Evolutionary conservation across 805 yeast genomes (phyloP).

Genomic region (Schwanniomyces yamadae): DNA sequence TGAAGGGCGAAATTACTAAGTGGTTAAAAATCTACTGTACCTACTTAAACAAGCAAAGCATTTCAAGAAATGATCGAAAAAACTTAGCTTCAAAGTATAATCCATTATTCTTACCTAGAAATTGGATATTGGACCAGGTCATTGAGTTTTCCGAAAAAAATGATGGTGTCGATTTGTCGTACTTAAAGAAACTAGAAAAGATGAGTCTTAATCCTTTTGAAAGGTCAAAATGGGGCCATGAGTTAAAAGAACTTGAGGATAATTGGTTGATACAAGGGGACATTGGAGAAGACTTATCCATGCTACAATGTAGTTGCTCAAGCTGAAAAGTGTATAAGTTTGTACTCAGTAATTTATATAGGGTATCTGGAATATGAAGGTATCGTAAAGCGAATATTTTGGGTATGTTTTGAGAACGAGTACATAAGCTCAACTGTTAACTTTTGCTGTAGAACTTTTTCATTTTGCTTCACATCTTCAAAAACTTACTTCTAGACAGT

Average conservation of each 20-base stretch:
- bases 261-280: conserved; percentile 54
- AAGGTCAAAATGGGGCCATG: conserved; percentile 63
- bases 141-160: conserved; percentile 56
- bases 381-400: neutral
- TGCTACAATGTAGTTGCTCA: conserved; percentile 77
- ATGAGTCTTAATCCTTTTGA: conserved; percentile 82
- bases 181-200: conserved; percentile 58
- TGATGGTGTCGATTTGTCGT: conserved; percentile 45
- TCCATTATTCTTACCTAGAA: conserved; percentile 80
- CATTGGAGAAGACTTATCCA: conserved; percentile 51
- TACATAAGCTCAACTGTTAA: neutral
- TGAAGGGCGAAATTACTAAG: conserved; percentile 36
- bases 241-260: conserved; percentile 55
- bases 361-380: neutral
- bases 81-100: conserved; percentile 49
- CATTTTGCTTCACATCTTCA: too few species aligned
- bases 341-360: neutral
- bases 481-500: too few species aligned
- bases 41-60: conserved; percentile 37
- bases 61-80: conserved; percentile 28
- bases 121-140: conserved; percentile 85
- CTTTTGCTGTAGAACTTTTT: too few species aligned
- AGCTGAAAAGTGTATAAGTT: conserved; percentile 18
- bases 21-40: conserved; percentile 56
- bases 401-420: neutral